Base-by-base conservation (phyloP, 352 stramenopile genomes). In the Peronospora belbahrii region DNA sequence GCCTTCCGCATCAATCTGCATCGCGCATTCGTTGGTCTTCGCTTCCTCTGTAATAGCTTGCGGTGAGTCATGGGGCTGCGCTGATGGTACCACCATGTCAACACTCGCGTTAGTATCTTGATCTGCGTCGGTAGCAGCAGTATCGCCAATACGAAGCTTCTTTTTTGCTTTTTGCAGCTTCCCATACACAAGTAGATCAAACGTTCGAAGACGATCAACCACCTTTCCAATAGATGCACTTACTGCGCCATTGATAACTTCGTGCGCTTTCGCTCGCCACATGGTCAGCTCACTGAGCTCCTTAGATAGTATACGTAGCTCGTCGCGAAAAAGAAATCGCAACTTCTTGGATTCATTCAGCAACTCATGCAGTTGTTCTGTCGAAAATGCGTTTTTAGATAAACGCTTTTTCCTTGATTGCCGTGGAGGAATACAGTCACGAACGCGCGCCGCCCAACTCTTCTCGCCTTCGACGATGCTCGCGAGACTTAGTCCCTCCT, bases 381-480 rank as follows among this genome's bases (percentile, higher is more conserved):
- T 59, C 7, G 70, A 85, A 13, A 88, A 85, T 1, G 55, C 39
- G 11, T 86, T 52, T 38, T 85, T 88, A 2, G 64, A 53, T 44
- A 85, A 57, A 4, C 81, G 74, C 19, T 87, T 90, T 36, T 92
- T 92, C 6, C 81, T 61, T 5, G 81, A 92, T 40, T 90, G 81
- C 2, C 81, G 70, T 18, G 78, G 77, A 14, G 81, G 81, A 10
- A 92, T 69, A 7, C 77, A 79, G 19, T 87, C 74, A 14, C 67
- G 70, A 33, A 93, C 83, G 18, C 77, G 65, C 22, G 81, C 59
- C 13, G 76, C 55, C 83, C 83, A 94, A 3, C 62, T 45, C 27
- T 74, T 82, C 22, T 90, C 79, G 18, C 42, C 34, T 25, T 76
- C 52, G 33, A 94, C 58, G 15, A 86, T 67, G 7, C 47, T 62